Conservation (phyloP, 345 rosid genomes). For the Jatropha curcas region DNA sequence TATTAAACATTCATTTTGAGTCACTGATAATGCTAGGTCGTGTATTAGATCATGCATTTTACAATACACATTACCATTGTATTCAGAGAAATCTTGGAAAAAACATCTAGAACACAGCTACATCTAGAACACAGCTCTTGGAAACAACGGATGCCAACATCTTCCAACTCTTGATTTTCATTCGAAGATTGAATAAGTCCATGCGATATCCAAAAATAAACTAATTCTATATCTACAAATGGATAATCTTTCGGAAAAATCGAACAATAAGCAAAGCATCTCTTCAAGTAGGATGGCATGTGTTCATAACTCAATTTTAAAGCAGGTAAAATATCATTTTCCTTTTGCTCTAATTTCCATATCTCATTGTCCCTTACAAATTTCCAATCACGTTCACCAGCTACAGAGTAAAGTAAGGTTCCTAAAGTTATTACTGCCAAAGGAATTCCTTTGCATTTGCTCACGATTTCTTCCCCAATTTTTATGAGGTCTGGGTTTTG, state of each 20-base stretch:
- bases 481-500: neutral
- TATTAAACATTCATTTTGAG: constrained; percentile 6
- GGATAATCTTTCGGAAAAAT: no score
- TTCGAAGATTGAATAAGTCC: neutral
- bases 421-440: no score
- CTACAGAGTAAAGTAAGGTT: no score
- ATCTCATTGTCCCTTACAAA: neutral
- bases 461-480: no score
- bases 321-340: constrained; percentile 1
- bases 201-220: constrained; percentile 17
- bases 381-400: no score
- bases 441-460: no score
- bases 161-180: neutral
- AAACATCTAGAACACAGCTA: neutral
- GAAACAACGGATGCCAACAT: constrained; percentile 2
- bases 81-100: neutral
- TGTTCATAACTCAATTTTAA: no score
- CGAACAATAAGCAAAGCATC: no score
- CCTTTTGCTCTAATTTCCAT: neutral
- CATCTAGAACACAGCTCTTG: neutral
- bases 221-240: no score
- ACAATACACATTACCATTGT: neutral
- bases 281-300: no score
- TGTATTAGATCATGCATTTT: constrained; percentile 25
- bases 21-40: constrained; percentile 13